Percentiles rank a stretch among this genome's conserved stretches.
These are phyloP conservation scores for Dendrostoma leiphaemia DNA, from an alignment of 2,329 filamentous ascomycete genomes.

Conservation along the genomic window DNA sequence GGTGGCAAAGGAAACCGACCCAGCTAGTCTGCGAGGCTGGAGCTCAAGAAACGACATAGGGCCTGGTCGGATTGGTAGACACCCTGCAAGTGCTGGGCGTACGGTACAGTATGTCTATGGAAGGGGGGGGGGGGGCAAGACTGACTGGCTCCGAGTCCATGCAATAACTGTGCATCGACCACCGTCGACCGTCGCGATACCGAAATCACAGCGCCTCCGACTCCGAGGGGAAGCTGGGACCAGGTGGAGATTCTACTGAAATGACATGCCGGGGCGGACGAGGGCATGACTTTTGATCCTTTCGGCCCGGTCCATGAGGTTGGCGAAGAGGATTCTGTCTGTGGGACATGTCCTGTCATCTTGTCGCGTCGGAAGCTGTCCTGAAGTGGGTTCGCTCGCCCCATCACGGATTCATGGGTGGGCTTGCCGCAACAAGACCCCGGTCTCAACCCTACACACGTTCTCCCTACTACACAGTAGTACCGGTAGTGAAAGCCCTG, in stretches of 20 bases:
- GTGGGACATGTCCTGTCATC: slow-evolving; percentile 5
- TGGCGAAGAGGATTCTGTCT: not conserved
- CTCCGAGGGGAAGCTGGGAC: not conserved
- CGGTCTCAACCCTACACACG: not conserved
- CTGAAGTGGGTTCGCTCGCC: not conserved
- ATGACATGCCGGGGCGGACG: not conserved
- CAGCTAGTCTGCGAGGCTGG: not conserved
- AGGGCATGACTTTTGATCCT: not conserved
- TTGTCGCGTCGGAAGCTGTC: not conserved
- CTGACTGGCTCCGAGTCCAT: not conserved
- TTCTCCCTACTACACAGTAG: not conserved
- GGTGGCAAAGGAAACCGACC: not conserved
- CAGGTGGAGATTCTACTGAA: not conserved
- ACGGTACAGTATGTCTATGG: no score
- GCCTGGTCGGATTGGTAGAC: not conserved
- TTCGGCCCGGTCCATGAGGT: slow-evolving; percentile 6
- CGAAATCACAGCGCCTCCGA: not conserved
- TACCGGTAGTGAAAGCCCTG: no score
- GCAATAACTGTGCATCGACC: not conserved
- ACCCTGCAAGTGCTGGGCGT: not conserved
- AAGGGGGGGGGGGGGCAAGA: no score
- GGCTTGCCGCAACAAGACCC: not conserved
- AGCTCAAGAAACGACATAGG: not conserved
- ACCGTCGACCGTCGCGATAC: not conserved
- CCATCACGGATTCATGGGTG: not conserved